These are phyloP conservation scores for Recurvomyces mirabilis DNA, from an alignment of 495 filamentous ascomycete genomes.

Conservation along the genomic window DNA sequence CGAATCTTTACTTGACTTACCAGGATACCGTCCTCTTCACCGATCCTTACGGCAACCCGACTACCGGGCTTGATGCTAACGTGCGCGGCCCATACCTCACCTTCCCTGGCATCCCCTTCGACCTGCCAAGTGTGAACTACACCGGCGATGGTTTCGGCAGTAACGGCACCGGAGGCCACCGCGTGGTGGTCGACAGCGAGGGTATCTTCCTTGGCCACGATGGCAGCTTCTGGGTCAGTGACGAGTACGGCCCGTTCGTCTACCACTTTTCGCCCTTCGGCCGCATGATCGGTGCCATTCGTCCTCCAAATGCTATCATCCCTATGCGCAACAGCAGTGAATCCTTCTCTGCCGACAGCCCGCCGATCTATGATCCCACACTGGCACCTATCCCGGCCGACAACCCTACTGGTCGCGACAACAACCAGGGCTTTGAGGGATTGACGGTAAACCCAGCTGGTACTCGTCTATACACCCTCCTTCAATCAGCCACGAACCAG, in stretches of 20 bases:
- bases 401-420: conserved; percentile 52
- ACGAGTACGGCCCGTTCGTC: conserved; percentile 71
- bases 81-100: conserved; percentile 36
- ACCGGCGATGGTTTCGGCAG: conserved; percentile 65
- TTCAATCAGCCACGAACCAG: conserved; percentile 57
- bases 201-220: conserved; percentile 56
- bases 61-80: conserved; percentile 64
- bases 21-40: conserved; percentile 55
- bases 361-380: conserved; percentile 49
- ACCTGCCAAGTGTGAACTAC: conserved; percentile 56
- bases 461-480: conserved; percentile 52
- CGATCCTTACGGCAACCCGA: conserved; percentile 54
- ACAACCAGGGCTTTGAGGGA: conserved; percentile 73
- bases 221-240: conserved; percentile 62
- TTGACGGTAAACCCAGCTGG: conserved; percentile 54
- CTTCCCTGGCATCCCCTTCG: conserved; percentile 48
- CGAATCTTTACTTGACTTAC: conserved; percentile 58
- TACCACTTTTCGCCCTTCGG: conserved; percentile 54
- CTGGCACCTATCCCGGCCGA: conserved; percentile 39
- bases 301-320: conserved; percentile 55
- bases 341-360: conserved; percentile 48
- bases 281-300: conserved; percentile 53
- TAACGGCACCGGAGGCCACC: conserved; percentile 45
- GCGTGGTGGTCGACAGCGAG: conserved; percentile 57
- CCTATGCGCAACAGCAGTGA: conserved; percentile 51